A percentile compares a stretch with the other conserved stretches of the same genome.
phyloP scores from a whole-genome alignment of 495 filamentous ascomycete species.

The Talaromyces liani region DNA sequence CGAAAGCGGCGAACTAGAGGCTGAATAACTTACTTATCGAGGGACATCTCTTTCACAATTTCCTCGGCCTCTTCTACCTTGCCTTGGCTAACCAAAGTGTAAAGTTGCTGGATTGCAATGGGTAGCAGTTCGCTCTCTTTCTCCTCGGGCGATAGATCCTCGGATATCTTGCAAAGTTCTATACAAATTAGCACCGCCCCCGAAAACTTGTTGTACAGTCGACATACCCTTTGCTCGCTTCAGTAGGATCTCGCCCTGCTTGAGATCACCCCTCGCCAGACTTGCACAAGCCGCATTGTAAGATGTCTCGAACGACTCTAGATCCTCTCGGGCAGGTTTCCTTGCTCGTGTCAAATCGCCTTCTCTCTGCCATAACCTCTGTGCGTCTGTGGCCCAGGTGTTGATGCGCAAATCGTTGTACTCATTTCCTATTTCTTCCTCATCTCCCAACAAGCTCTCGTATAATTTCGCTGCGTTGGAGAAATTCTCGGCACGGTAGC shows the following conservation, averaged over 20 bases:
- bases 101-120: constrained; percentile 81
- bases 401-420: constrained; percentile 88
- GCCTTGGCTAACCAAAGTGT: constrained; percentile 64
- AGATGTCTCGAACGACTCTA: constrained; percentile 87
- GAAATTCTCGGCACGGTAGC: constrained; percentile 82
- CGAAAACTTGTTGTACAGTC: not conserved
- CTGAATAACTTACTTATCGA: constrained; percentile 47
- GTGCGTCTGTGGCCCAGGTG: constrained; percentile 67
- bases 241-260: constrained; percentile 67
- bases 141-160: constrained; percentile 78
- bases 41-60: constrained; percentile 55
- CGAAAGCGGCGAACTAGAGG: constrained; percentile 13
- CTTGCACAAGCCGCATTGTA: constrained; percentile 88
- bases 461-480: constrained; percentile 63
- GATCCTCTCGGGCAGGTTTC: constrained; percentile 62
- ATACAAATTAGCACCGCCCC: constrained; percentile 10
- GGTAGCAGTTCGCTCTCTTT: constrained; percentile 76
- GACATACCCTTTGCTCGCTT: constrained; percentile 66
- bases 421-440: constrained; percentile 50
- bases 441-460: constrained; percentile 45
- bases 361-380: constrained; percentile 75
- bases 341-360: constrained; percentile 43
- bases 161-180: constrained; percentile 77
- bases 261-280: constrained; percentile 72
- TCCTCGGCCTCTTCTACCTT: constrained; percentile 66